These are phyloP conservation scores for Pseudogymnoascus sp. DNA, from an alignment of 2,329 filamentous ascomycete genomes.

Conservation along the genomic window DNA sequence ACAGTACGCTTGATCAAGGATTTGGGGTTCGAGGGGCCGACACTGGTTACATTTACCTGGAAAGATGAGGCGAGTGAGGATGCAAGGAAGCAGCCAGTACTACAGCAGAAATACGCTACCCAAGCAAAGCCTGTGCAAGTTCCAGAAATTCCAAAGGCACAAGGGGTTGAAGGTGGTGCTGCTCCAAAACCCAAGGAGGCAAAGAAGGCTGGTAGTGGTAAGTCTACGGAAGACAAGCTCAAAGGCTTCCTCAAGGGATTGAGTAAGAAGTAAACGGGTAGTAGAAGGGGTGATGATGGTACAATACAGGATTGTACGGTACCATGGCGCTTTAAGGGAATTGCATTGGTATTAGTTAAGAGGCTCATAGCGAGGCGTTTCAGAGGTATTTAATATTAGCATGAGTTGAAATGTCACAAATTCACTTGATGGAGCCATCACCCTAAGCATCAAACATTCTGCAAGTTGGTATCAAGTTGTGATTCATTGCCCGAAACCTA, in stretches of 20 bases:
- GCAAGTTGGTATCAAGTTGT: conserved; percentile 7
- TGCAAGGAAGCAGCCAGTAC: conserved; percentile 39
- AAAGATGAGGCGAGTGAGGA: conserved; percentile 51
- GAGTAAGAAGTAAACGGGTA: conserved; percentile 7
- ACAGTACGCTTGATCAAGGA: conserved; percentile 59
- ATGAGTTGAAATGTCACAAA: neutral
- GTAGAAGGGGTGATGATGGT: neutral
- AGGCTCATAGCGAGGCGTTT: conserved; percentile 17
- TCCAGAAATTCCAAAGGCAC: conserved; percentile 43
- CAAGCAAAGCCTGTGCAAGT: conserved; percentile 62
- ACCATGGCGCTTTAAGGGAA: conserved; percentile 6
- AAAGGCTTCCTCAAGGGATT: conserved; percentile 33
- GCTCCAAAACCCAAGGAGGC: conserved; percentile 26
- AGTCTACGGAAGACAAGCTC: conserved; percentile 23
- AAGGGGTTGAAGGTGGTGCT: conserved; percentile 28
- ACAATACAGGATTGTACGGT: conserved; percentile 17
- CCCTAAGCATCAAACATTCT: neutral
- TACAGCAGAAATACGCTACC: conserved; percentile 42
- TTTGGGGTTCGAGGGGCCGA: conserved; percentile 61
- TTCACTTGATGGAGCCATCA: neutral
- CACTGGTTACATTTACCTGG: conserved; percentile 73
- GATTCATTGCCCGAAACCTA: conserved; percentile 10
- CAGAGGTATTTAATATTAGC: neutral
- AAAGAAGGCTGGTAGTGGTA: conserved; percentile 22
- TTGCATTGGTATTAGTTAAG: neutral